These are phyloP conservation scores for Mrakia frigida DNA, from an alignment of 768 basidiomycete genomes.

Conservation along the genomic window DNA sequence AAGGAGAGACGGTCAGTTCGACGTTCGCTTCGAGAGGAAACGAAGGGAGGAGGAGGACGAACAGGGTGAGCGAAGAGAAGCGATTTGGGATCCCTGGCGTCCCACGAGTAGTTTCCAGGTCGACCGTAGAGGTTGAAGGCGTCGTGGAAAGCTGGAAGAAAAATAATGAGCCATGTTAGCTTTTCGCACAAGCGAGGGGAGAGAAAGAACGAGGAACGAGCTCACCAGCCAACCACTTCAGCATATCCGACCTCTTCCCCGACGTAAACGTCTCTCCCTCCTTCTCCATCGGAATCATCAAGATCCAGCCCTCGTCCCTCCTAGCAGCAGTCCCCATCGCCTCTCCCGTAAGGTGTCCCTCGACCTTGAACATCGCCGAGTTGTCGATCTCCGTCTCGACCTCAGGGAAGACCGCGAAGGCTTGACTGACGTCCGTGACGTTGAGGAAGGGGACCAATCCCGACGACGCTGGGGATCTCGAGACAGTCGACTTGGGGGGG, in stretches of 20 bases:
- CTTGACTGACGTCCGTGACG: slow-evolving; percentile 66
- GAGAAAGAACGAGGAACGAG: not conserved
- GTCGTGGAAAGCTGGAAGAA: slow-evolving; percentile 65
- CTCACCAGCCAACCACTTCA: slow-evolving; percentile 81
- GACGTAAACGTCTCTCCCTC: slow-evolving; percentile 33
- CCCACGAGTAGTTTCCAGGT: slow-evolving; percentile 79
- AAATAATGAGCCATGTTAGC: not conserved
- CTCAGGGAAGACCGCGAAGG: slow-evolving; percentile 92
- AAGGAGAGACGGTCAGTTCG: slow-evolving; percentile 41
- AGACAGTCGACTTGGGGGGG: slow-evolving; percentile 3
- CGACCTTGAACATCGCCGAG: slow-evolving; percentile 87
- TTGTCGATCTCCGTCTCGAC: slow-evolving; percentile 82
- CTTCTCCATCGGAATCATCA: slow-evolving; percentile 75
- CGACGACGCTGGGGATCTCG: not conserved
- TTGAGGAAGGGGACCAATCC: slow-evolving; percentile 54
- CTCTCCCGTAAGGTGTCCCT: slow-evolving; percentile 76
- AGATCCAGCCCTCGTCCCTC: slow-evolving; percentile 67
- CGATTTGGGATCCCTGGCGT: slow-evolving; percentile 70
- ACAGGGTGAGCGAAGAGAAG: slow-evolving; percentile 96
- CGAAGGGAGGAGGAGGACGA: slow-evolving; percentile 43
- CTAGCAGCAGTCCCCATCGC: slow-evolving; percentile 54
- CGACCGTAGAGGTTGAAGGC: slow-evolving; percentile 84
- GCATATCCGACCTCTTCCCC: slow-evolving; percentile 63
- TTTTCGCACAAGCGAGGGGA: not conserved
- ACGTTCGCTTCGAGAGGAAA: not conserved